Evolutionary conservation across 257 asterid genomes (phyloP).

Genomic region (Fraxinus americana): DNA sequence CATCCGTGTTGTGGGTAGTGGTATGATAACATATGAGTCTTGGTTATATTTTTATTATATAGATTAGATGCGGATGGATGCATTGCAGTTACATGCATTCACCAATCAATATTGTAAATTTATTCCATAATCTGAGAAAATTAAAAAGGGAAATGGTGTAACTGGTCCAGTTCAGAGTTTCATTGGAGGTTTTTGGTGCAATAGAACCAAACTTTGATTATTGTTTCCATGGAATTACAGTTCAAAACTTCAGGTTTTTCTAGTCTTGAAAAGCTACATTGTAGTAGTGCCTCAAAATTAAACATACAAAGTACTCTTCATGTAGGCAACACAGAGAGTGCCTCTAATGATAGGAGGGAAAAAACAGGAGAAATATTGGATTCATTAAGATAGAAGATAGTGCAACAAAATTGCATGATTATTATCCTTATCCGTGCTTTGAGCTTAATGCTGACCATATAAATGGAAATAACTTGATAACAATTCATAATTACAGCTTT

Average conservation of each 20-base stretch:
- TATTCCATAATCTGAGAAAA: background rate
- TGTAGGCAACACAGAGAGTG: background rate
- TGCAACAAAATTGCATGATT: background rate
- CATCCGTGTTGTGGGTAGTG: background rate
- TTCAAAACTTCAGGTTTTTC: background rate
- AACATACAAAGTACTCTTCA: background rate
- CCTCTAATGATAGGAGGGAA: background rate
- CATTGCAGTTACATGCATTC: background rate
- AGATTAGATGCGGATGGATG: background rate
- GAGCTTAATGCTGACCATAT: conserved; percentile 2
- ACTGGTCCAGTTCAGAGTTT: background rate
- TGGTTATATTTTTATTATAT: background rate
- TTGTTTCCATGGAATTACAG: background rate
- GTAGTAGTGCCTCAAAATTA: background rate
- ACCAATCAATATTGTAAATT: background rate
- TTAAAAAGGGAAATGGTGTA: background rate
- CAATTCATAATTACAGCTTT: conserved; percentile 23
- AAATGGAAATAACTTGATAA: conserved; percentile 7
- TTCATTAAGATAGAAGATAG: background rate
- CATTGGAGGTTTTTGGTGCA: background rate
- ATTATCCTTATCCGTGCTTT: background rate
- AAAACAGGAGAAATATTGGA: background rate
- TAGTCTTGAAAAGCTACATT: background rate
- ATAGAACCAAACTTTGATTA: background rate
- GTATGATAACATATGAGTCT: background rate